These are phyloP conservation scores for Trichocladium uniseriatum DNA, from an alignment of 495 filamentous ascomycete genomes.

Conservation along the genomic window DNA sequence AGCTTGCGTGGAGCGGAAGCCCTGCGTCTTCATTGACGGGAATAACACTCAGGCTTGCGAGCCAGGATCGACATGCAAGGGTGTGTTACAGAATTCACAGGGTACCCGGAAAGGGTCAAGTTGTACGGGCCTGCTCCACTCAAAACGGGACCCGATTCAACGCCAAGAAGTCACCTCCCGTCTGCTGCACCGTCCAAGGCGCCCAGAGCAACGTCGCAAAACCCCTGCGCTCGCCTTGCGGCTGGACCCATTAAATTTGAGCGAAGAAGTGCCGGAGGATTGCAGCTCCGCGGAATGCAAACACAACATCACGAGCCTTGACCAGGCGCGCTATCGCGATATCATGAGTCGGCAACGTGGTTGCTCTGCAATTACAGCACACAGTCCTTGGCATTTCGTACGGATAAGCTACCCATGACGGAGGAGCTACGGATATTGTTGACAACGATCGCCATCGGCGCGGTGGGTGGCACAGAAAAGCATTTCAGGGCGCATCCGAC, in stretches of 20 bases:
- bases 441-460: no score
- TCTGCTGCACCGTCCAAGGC: background rate
- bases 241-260: conserved; percentile 28
- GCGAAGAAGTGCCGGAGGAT: conserved; percentile 33
- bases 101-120: conserved; percentile 11
- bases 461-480: no score
- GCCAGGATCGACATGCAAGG: conserved; percentile 24
- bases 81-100: conserved; percentile 27
- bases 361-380: no score
- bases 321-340: background rate
- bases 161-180: background rate
- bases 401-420: no score
- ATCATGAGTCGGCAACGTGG: background rate
- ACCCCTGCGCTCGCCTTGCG: background rate
- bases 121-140: no score
- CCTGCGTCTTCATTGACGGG: background rate
- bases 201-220: conserved; percentile 2
- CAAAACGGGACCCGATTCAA: background rate
- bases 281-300: conserved; percentile 8
- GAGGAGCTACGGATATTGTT: no score
- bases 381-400: no score
- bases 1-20: conserved; percentile 4
- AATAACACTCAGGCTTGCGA: no score
- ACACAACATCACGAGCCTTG: conserved; percentile 10
- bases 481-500: no score